Percentiles rank a stretch among this genome's conserved stretches.
Evolutionary conservation across 31 red algal species (phyloP).

Genomic region (Asparagopsis taxiformis): DNA sequence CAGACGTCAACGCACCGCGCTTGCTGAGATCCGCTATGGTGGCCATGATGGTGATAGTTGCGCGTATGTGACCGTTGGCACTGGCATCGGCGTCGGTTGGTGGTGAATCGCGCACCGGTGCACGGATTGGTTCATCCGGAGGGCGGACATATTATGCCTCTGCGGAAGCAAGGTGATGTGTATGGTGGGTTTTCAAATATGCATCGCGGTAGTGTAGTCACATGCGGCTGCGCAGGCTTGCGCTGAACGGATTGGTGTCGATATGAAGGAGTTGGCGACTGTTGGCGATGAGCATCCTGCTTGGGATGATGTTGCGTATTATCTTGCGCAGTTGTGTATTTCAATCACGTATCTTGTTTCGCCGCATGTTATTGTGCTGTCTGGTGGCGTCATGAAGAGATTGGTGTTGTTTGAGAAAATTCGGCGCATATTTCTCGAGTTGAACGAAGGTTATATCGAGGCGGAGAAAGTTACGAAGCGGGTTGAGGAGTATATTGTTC

Average conservation of each 20-base stretch:
- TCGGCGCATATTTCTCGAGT: slow-evolving; percentile 29
- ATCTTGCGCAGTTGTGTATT: slow-evolving; percentile 87
- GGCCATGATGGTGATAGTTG: slow-evolving; percentile 50
- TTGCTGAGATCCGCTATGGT: slow-evolving; percentile 85
- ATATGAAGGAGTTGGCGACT: slow-evolving; percentile 34
- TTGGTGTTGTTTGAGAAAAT: slow-evolving; percentile 62
- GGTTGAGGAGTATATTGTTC: slow-evolving; percentile 82
- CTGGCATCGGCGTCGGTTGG: slow-evolving; percentile 91
- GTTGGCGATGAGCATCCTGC: slow-evolving; percentile 76
- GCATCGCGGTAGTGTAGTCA: slow-evolving; percentile 68
- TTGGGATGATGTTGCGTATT: slow-evolving; percentile 88
- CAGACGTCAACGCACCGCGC: slow-evolving; percentile 96
- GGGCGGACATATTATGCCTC: slow-evolving; percentile 77
- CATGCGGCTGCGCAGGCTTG: slow-evolving; percentile 79
- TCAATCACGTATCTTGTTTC: slow-evolving; percentile 83
- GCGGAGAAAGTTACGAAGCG: slow-evolving; percentile 39
- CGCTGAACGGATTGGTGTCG: slow-evolving; percentile 73
- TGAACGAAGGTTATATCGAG: slow-evolving; percentile 79
- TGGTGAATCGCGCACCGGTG: slow-evolving; percentile 72
- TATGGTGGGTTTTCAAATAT: slow-evolving; percentile 56
- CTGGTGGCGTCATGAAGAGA: slow-evolving; percentile 92
- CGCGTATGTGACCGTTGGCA: slow-evolving; percentile 97
- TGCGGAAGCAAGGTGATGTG: slow-evolving; percentile 42
- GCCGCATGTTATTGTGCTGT: slow-evolving; percentile 91
- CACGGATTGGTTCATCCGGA: slow-evolving; percentile 97